Evolutionary conservation across 2,329 filamentous ascomycete genomes (phyloP), one percentile per base, ranked within the genome.

Genomic region (Furcasterigmium sp.): DNA sequence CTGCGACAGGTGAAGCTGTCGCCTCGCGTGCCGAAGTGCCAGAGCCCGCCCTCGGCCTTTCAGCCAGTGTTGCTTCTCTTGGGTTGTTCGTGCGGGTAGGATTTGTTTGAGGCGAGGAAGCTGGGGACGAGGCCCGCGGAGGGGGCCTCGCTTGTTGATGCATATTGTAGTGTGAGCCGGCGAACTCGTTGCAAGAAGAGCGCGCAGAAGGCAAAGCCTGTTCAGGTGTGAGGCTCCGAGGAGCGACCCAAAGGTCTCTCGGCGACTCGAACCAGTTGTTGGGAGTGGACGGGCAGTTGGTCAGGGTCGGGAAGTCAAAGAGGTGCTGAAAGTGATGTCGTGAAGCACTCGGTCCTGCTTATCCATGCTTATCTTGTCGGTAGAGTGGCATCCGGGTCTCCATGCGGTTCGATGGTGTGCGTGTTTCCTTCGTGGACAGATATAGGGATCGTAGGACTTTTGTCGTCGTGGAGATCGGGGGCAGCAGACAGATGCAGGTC

Each of bases 131-230:
- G 57, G 81, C 77, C 62, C 82, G 77, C 52, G 86, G 84, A 52
- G 85, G 78, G 49, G 82, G 78, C 56, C 91, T 83, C 55, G 87
- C 84, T 68, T 91, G 87, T 69, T 95, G 91, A 78, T 96, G 90
- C 91, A 96, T 96, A 41, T 39, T 54, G 49, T 9, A 26, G 30
- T 19, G 35, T 11, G 21, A 8, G 18, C 20, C 18, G 36, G 36
- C 36, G 23, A 15, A 30, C 21, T 9, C 9, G 32, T 11, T 18
- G 32, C 9, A 10, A 11, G 15, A 35, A 35, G 17, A 9, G 9
- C 17, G 15, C n/a, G 32, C 9, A 35, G n/a, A 10, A 35, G 14
- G 5, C 14, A 18, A 9, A 9, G 32, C n/a, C 32, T 35, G 14
- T 15, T 35, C 18, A 18, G 18, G 32, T 17, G 32, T 18, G n/a